Evolutionary conservation across 192 early-diverging fungal genomes (phyloP).

Genomic region (Coemansia sp.): DNA sequence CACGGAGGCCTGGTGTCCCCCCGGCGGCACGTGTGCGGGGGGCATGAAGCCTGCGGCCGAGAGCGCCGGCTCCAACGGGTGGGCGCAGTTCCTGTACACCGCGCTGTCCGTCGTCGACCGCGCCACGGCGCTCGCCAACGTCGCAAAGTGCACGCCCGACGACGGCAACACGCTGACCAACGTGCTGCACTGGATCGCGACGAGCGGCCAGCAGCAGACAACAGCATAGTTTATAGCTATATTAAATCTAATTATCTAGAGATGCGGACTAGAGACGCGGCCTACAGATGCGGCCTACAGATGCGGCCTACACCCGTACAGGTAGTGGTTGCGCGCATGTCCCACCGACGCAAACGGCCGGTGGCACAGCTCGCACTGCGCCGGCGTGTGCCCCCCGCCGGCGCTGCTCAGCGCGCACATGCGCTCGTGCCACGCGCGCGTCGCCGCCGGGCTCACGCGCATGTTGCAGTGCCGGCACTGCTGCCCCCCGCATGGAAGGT

Average conservation of each 20-base stretch:
- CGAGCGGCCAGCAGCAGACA: slow-evolving; percentile 25
- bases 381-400: not conserved
- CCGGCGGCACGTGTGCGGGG: slow-evolving; percentile 19
- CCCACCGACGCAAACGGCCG: slow-evolving; percentile 8
- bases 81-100: slow-evolving; percentile 50
- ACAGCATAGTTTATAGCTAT: not conserved
- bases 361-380: slow-evolving; percentile 18
- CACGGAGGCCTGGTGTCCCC: slow-evolving; percentile 37
- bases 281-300: no score
- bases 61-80: slow-evolving; percentile 19
- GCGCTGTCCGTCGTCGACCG: slow-evolving; percentile 47
- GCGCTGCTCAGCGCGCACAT: slow-evolving; percentile 29
- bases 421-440: slow-evolving; percentile 35
- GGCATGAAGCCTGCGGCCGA: slow-evolving; percentile 43
- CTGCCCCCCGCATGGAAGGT: not conserved
- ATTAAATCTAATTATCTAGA: no score
- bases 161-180: slow-evolving; percentile 56
- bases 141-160: slow-evolving; percentile 30
- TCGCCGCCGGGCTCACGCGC: slow-evolving; percentile 18
- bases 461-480: slow-evolving; percentile 39
- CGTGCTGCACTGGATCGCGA: slow-evolving; percentile 51
- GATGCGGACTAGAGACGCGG: no score
- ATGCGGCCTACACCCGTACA: slow-evolving; percentile 36
- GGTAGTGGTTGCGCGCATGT: slow-evolving; percentile 41
- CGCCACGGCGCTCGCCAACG: slow-evolving; percentile 23